phyloP scores from a whole-genome alignment of 2,329 filamentous ascomycete species.

The Aspergillus caelatus region DNA sequence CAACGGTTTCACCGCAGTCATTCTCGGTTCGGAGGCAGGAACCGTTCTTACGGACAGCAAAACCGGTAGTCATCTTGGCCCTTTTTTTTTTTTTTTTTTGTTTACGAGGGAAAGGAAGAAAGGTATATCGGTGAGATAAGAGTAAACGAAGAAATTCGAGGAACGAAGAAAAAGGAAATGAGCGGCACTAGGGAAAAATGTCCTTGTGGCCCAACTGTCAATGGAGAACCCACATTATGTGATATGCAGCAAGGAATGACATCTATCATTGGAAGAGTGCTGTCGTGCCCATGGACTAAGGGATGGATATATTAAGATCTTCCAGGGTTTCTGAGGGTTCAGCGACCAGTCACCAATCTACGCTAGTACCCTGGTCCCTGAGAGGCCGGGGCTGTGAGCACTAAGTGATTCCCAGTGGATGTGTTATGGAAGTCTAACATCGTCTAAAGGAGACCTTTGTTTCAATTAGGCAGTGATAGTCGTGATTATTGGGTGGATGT shows the following conservation, averaged over 20 bases:
- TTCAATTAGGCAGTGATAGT: background rate
- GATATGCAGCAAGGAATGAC: background rate
- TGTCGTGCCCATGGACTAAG: background rate
- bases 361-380: background rate
- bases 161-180: background rate
- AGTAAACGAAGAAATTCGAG: background rate
- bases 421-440: background rate
- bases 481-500: background rate
- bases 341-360: background rate
- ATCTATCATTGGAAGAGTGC: background rate
- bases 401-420: background rate
- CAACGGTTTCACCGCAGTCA: conserved; percentile 7
- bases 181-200: background rate
- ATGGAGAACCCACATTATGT: background rate
- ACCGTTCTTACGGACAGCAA: conserved; percentile 8
- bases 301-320: background rate
- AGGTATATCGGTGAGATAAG: background rate
- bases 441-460: background rate
- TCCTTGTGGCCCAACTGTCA: background rate
- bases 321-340: background rate
- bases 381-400: background rate
- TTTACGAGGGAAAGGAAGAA: background rate
- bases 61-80: background rate
- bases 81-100: background rate
- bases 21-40: conserved; percentile 3